Percentiles rank a stretch among this genome's conserved stretches.
Evolutionary conservation across 2,329 filamentous ascomycete species (phyloP).

Genomic region (Aspergillus proliferans): DNA sequence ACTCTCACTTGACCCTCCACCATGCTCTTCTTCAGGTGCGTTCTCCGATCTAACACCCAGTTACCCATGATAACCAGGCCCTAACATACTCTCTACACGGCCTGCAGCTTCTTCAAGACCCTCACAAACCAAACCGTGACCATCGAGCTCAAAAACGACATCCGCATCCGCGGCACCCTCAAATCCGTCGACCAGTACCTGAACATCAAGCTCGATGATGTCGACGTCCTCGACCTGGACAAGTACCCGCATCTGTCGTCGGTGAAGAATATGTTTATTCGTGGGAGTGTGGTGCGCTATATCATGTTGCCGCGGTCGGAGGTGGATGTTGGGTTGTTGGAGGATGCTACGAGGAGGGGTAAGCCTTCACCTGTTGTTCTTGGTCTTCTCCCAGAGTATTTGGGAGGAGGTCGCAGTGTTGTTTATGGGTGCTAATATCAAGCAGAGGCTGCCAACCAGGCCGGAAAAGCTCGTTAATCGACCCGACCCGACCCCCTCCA

Average conservation of each 20-base stretch:
- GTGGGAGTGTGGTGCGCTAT: conserved; percentile 87
- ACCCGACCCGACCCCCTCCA: background rate
- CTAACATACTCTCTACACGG: background rate
- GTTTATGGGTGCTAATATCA: conserved; percentile 6
- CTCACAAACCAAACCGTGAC: conserved; percentile 96
- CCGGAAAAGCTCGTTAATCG: conserved; percentile 42
- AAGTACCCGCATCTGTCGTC: conserved; percentile 89
- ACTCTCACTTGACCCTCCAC: conserved; percentile 13
- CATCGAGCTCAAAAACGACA: conserved; percentile 98
- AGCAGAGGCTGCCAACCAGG: conserved; percentile 46
- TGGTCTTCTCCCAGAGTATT: background rate
- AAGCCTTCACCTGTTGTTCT: conserved; percentile 9
- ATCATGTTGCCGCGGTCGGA: conserved; percentile 77
- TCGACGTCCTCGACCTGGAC: conserved; percentile 83
- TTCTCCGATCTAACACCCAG: background rate
- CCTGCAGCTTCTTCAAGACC: conserved; percentile 87
- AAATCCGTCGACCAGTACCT: conserved; percentile 99
- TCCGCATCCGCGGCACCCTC: conserved; percentile 87
- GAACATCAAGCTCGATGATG: conserved; percentile 98
- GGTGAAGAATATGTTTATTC: conserved; percentile 93
- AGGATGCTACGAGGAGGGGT: conserved; percentile 88
- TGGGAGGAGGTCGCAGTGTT: background rate
- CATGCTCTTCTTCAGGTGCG: conserved; percentile 52
- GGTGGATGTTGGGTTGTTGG: conserved; percentile 78
- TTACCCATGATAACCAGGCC: background rate